Base-by-base conservation (phyloP, 495 filamentous ascomycete genomes). In the Aspergillus olivimuriae region DNA sequence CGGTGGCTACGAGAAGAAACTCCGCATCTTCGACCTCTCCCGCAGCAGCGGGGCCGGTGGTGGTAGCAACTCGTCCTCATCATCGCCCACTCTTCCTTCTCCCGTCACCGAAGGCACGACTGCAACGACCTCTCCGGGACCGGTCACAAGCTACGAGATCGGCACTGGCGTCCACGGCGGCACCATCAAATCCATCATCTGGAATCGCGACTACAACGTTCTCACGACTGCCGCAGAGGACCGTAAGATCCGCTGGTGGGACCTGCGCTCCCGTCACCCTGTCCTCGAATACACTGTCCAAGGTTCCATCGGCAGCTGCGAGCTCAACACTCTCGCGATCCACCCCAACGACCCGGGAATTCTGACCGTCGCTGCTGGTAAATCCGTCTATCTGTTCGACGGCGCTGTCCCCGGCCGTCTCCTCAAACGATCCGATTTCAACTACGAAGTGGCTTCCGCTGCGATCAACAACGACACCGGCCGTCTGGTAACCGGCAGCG, bases 1-100 rank as follows among this genome's bases (percentile, higher is more conserved):
- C 2, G 92, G 92, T 35, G 91, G 92, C 16, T 84, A 83, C 58
- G 92, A 98, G 66, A 95, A 95, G 75, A 96, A 94, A 65, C 79
- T 98, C 24, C 86, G 91, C 39, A 86, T 98, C 44, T 98, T 89
- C 60, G 94, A 97, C 53, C 67, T 98, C 8, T 78, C 79, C 14
- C 69, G 69, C 38, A 57, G 62, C 26, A 55, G 56, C 41, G 54
- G 57, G n/a, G n/a, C n/a, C n/a, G n/a, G n/a, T n/a, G n/a, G n/a
- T 19, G 50, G 51, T 24, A 69, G 68, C 48, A 69, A 61, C 39
- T 66, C 59, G 47, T 68, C 68, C 10, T 66, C 69, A 18, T 66
- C 70, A 1, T 68, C 61, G 2, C 52, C 52, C 17, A 53, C 61
- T 1, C 45, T 58, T 2, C 30, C 59, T 8, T 44, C 59, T n/a